These are phyloP conservation scores for Neoscytalidium dimidiatum DNA, from an alignment of 2,329 filamentous ascomycete species.

Conservation along the genomic window DNA sequence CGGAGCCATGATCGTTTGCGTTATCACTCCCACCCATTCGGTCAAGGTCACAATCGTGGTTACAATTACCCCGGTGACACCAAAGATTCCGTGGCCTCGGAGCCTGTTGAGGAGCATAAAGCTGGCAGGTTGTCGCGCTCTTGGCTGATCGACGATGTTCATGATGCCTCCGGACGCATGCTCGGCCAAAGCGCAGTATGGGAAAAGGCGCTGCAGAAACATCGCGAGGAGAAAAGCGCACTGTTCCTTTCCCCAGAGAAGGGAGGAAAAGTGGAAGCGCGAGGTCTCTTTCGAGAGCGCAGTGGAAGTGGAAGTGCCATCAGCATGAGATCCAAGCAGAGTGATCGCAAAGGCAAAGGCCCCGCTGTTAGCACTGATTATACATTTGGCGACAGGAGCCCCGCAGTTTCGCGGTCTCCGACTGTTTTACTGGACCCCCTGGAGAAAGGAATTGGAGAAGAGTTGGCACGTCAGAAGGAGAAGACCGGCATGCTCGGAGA, in stretches of 20 bases:
- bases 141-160: slow-evolving; percentile 29
- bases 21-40: neutral
- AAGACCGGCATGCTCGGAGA: neutral
- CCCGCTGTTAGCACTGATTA: neutral
- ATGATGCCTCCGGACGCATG: neutral
- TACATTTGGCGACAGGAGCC: neutral
- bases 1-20: too few relatives aligned
- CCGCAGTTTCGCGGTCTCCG: neutral
- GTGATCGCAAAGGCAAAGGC: neutral
- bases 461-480: neutral
- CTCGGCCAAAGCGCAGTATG: slow-evolving; percentile 33
- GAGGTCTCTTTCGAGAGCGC: slow-evolving; percentile 5
- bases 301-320: slow-evolving; percentile 5
- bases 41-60: neutral
- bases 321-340: neutral
- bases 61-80: neutral
- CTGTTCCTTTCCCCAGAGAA: slow-evolving; percentile 37
- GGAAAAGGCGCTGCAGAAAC: slow-evolving; percentile 37
- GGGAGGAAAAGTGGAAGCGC: slow-evolving; percentile 24
- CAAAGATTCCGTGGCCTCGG: neutral
- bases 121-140: slow-evolving; percentile 33
- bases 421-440: slow-evolving; percentile 9
- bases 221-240: slow-evolving; percentile 37
- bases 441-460: neutral
- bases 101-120: slow-evolving; percentile 17